Evolutionary conservation across 768 basidiomycete species (phyloP).

Genomic region (Phylloporus sp.): DNA sequence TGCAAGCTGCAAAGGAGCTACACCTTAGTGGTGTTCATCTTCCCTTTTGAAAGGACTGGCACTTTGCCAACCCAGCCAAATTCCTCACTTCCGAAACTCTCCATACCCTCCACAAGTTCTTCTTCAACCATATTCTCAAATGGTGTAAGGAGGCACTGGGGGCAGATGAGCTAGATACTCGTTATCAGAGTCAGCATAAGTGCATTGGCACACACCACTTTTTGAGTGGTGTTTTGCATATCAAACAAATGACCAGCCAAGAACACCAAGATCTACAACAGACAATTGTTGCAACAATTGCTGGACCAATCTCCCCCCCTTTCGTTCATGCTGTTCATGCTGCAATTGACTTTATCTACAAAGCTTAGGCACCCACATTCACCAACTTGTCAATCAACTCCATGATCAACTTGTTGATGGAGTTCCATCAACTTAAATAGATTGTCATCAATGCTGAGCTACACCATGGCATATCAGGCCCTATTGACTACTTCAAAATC

Average conservation of each 20-base stretch:
- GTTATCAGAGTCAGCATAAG: constrained; percentile 4
- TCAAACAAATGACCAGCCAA: constrained; percentile 40
- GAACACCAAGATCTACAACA: constrained; percentile 37
- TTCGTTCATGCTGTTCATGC: constrained; percentile 8
- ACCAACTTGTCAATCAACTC: constrained; percentile 3
- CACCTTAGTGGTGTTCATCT: constrained; percentile 8
- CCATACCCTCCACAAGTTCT: constrained; percentile 8
- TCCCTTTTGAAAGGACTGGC: constrained; percentile 38
- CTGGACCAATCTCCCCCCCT: background rate
- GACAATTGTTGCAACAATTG: constrained; percentile 25
- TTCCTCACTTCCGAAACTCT: constrained; percentile 33
- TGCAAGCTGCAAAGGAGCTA: constrained; percentile 12
- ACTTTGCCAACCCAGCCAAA: constrained; percentile 25
- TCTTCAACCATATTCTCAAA: constrained; percentile 10
- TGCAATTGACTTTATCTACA: constrained; percentile 25
- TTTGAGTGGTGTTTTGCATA: constrained; percentile 31
- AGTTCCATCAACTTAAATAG: background rate
- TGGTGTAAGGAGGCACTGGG: constrained; percentile 10
- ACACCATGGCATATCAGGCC: background rate
- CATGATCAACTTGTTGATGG: background rate
- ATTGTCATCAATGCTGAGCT: background rate
- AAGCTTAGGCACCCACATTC: constrained; percentile 16
- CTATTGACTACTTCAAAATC: background rate
- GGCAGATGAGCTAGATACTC: background rate
- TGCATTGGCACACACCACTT: constrained; percentile 33